These are phyloP conservation scores for Lasiosphaeria miniovina DNA, from an alignment of 495 filamentous ascomycete genomes.

Conservation along the genomic window DNA sequence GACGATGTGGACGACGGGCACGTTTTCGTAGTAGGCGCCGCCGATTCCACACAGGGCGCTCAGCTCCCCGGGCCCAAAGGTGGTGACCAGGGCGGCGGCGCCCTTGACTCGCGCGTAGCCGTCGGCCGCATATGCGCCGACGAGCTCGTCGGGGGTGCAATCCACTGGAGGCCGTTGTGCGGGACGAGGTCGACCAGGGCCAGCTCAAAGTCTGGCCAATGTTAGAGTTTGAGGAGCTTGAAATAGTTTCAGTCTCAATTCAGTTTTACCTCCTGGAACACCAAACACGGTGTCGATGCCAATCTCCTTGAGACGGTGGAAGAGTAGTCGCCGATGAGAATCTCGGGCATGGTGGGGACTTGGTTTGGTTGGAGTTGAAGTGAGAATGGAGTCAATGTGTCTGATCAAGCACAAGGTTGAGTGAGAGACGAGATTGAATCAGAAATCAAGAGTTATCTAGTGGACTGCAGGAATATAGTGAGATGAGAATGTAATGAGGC, in stretches of 20 bases:
- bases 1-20: slow-evolving; percentile 63
- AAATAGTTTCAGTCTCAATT: slow-evolving; percentile 1
- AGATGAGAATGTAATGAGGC: too few relatives aligned
- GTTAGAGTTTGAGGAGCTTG: neutral
- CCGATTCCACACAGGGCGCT: slow-evolving; percentile 67
- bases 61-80: slow-evolving; percentile 70
- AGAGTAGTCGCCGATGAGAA: slow-evolving; percentile 56
- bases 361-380: too few relatives aligned
- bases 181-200: slow-evolving; percentile 61
- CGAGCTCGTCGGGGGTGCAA: slow-evolving; percentile 64
- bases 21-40: slow-evolving; percentile 60
- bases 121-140: slow-evolving; percentile 63
- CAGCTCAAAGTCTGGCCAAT: slow-evolving; percentile 43
- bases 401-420: too few relatives aligned
- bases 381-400: too few relatives aligned
- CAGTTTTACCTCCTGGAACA: slow-evolving; percentile 52
- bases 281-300: slow-evolving; percentile 62
- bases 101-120: slow-evolving; percentile 69
- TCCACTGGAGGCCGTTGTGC: slow-evolving; percentile 58
- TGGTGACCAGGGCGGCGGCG: slow-evolving; percentile 62
- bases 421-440: too few relatives aligned
- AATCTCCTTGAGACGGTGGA: slow-evolving; percentile 59
- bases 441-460: too few relatives aligned
- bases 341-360: slow-evolving; percentile 21
- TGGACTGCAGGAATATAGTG: too few relatives aligned